Percentiles rank a stretch among this genome's conserved stretches.
phyloP scores from a whole-genome alignment of 495 filamentous ascomycete species.

The Annulohypoxylon moriforme region DNA sequence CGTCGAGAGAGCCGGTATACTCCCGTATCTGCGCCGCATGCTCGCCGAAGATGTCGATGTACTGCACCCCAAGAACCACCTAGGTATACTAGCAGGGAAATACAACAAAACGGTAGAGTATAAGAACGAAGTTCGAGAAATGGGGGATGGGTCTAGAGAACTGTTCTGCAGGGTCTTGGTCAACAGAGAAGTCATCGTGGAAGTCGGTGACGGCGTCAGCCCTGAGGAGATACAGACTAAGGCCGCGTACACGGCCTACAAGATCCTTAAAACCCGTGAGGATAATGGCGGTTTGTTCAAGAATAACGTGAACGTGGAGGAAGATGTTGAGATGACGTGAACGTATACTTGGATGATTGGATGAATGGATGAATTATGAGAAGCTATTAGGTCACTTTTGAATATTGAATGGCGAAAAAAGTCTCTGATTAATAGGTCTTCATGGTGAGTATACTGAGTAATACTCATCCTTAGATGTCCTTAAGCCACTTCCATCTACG shows the following conservation, averaged over 20 bases:
- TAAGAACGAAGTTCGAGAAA: slow-evolving; percentile 42
- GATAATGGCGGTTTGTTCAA: background rate
- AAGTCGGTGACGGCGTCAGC: slow-evolving; percentile 58
- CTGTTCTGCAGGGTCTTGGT: slow-evolving; percentile 64
- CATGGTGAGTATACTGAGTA: no score
- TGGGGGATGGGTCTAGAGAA: slow-evolving; percentile 37
- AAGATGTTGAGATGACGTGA: slow-evolving; percentile 1
- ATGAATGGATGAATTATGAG: background rate
- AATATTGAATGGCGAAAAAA: slow-evolving; percentile 4
- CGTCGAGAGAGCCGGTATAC: slow-evolving; percentile 71
- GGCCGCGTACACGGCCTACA: slow-evolving; percentile 63
- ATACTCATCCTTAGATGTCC: no score
- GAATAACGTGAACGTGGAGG: background rate
- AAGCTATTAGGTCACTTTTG: background rate
- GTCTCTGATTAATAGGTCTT: background rate
- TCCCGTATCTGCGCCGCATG: slow-evolving; percentile 70
- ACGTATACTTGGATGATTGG: background rate
- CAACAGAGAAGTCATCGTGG: slow-evolving; percentile 59
- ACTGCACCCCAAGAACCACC: slow-evolving; percentile 79
- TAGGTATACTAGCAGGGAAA: slow-evolving; percentile 65
- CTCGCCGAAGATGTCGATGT: slow-evolving; percentile 68
- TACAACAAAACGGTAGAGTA: slow-evolving; percentile 64
- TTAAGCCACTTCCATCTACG: no score
- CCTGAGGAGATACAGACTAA: slow-evolving; percentile 67
- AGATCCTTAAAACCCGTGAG: slow-evolving; percentile 21